Percentiles rank a stretch among this genome's conserved stretches.
phyloP scores from a whole-genome alignment of 345 rosid species.

The Syzygium grande region DNA sequence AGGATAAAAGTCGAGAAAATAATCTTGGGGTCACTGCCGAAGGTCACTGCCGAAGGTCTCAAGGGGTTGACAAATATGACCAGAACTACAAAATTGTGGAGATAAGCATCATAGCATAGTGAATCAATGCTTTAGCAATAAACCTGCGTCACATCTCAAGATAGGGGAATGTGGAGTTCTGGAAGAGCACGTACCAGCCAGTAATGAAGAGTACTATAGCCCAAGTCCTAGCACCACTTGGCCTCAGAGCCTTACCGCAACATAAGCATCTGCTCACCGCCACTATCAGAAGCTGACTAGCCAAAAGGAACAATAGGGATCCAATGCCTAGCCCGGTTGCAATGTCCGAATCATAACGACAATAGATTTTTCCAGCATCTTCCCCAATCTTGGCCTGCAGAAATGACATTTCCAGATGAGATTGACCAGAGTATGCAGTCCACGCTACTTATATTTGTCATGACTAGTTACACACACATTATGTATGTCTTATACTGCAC shows the following conservation, averaged over 20 bases:
- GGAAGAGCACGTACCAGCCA: constrained; percentile 45
- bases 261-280: constrained; percentile 66
- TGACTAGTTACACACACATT: not conserved
- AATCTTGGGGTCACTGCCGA: not conserved
- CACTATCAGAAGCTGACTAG: constrained; percentile 68
- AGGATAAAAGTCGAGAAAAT: not conserved
- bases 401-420: not conserved
- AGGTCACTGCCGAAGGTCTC: not conserved
- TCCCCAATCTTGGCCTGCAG: constrained; percentile 26
- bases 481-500: not conserved
- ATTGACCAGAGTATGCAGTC: not conserved
- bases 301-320: constrained; percentile 45
- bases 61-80: not conserved
- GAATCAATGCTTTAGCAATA: not conserved
- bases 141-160: not conserved
- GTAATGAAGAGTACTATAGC: constrained; percentile 69
- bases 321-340: constrained; percentile 79
- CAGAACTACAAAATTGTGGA: not conserved
- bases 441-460: not conserved
- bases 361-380: constrained; percentile 21
- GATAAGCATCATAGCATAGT: not conserved
- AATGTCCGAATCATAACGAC: constrained; percentile 69
- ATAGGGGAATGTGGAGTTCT: not conserved
- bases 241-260: constrained; percentile 73
- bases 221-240: constrained; percentile 68